Evolutionary conservation across 1,284 basidiomycete species (phyloP).

Genomic region (Ganoderma resinaceum): DNA sequence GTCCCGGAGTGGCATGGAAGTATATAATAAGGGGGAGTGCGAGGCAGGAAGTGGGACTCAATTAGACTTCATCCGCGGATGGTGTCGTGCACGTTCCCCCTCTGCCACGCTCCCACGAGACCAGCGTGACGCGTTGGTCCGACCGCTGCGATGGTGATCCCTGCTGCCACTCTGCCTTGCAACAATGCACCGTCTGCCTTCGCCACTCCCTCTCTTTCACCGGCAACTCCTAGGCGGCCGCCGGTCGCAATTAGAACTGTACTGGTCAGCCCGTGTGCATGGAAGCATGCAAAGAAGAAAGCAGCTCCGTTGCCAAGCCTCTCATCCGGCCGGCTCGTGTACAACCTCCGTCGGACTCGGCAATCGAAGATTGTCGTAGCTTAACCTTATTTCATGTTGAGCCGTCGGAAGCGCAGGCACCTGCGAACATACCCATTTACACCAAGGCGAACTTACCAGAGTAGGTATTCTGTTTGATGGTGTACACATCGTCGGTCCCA

Average conservation of each 20-base stretch:
- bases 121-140: background rate
- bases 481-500: background rate
- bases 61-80: constrained; percentile 1
- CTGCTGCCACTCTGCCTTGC: background rate
- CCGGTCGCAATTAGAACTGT: background rate
- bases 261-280: background rate
- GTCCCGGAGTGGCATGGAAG: background rate
- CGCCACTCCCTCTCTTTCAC: background rate
- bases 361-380: constrained; percentile 2
- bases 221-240: background rate
- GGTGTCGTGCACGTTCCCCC: background rate
- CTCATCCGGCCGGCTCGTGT: background rate
- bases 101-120: constrained; percentile 1
- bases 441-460: background rate
- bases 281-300: too few relatives aligned
- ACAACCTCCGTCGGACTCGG: background rate
- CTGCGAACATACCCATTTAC: background rate
- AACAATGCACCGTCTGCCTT: background rate
- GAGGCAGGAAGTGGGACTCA: constrained; percentile 4
- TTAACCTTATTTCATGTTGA: background rate
- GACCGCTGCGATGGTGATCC: background rate
- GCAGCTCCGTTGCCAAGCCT: background rate
- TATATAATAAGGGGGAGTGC: background rate
- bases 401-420: background rate
- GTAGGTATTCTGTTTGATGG: background rate